Percentiles rank a stretch among this genome's conserved stretches.
Evolutionary conservation across 805 yeast genomes (phyloP).

Genomic region (Candida vaughaniae): DNA sequence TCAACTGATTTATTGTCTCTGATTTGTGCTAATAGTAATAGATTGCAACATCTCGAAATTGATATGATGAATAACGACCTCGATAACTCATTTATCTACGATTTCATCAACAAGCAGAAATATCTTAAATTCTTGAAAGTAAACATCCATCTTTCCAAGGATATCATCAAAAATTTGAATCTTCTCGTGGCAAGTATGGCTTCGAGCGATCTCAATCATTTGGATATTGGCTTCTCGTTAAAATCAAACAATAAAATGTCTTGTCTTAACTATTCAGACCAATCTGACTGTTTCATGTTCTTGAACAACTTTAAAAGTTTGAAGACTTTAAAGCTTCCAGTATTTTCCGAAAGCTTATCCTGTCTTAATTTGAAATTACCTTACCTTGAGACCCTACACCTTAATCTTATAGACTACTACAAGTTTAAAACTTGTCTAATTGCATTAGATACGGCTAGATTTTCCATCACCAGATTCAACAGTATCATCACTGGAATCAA

Average conservation of each 20-base stretch:
- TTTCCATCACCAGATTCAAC: slow-evolving; percentile 5
- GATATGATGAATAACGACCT: slow-evolving; percentile 9
- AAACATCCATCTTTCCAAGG: slow-evolving; percentile 9
- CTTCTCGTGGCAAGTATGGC: slow-evolving; percentile 2
- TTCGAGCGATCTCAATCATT: background rate
- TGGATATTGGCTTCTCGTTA: slow-evolving; percentile 9
- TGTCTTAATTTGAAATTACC: slow-evolving; percentile 5
- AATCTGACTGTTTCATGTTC: slow-evolving; percentile 1
- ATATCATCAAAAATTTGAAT: slow-evolving; percentile 5
- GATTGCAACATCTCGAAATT: slow-evolving; percentile 8
- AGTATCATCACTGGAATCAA: slow-evolving; percentile 1
- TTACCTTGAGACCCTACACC: slow-evolving; percentile 5
- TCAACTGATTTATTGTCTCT: background rate
- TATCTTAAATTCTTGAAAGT: slow-evolving; percentile 4
- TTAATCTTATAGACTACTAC: slow-evolving; percentile 12
- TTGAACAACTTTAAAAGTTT: slow-evolving; percentile 8
- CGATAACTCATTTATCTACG: slow-evolving; percentile 6
- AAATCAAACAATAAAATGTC: slow-evolving; percentile 9
- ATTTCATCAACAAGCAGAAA: slow-evolving; percentile 2
- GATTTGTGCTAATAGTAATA: background rate
- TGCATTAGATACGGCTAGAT: slow-evolving; percentile 4
- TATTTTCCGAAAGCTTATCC: slow-evolving; percentile 6
- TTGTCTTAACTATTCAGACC: slow-evolving; percentile 4
- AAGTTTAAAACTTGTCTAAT: slow-evolving; percentile 12
- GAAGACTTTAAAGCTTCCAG: slow-evolving; percentile 10